These are phyloP conservation scores for Ligustrum vulgare DNA, from an alignment of 257 asterid genomes.

Conservation along the genomic window DNA sequence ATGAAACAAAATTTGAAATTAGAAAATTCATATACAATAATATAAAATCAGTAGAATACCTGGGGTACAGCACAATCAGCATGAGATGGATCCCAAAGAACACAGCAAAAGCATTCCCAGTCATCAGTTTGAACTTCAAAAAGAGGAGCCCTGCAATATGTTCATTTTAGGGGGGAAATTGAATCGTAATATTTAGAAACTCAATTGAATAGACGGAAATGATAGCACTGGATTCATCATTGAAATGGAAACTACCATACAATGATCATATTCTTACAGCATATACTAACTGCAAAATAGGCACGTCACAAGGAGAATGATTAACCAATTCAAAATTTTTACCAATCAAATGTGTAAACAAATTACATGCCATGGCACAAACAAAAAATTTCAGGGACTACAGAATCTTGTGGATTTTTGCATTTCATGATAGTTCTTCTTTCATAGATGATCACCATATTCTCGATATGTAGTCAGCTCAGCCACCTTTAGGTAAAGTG, in stretches of 20 bases:
- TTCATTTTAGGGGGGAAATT: slow-evolving; percentile 5
- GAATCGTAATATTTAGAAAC: neutral
- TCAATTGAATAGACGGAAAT: slow-evolving; percentile 8
- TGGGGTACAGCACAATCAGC: slow-evolving; percentile 98
- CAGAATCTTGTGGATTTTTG: neutral
- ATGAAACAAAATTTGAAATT: slow-evolving; percentile 4
- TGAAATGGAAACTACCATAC: neutral
- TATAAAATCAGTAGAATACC: slow-evolving; percentile 38
- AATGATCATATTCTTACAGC: neutral
- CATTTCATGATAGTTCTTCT: neutral
- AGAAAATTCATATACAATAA: slow-evolving; percentile 11
- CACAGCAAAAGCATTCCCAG: slow-evolving; percentile 78
- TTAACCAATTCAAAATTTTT: neutral
- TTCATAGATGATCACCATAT: neutral
- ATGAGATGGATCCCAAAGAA: slow-evolving; percentile 86
- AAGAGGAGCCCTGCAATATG: slow-evolving; percentile 75
- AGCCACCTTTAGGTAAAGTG: neutral
- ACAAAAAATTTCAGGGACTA: neutral
- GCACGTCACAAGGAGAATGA: neutral
- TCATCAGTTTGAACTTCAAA: slow-evolving; percentile 87
- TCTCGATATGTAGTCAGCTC: neutral
- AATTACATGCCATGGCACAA: neutral
- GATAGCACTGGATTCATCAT: slow-evolving; percentile 16
- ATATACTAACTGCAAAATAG: neutral
- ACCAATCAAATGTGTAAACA: neutral